Evolutionary conservation across 495 filamentous ascomycete genomes (phyloP), one percentile per base, ranked within the genome.

Genomic region (Penicillium chermesinum): DNA sequence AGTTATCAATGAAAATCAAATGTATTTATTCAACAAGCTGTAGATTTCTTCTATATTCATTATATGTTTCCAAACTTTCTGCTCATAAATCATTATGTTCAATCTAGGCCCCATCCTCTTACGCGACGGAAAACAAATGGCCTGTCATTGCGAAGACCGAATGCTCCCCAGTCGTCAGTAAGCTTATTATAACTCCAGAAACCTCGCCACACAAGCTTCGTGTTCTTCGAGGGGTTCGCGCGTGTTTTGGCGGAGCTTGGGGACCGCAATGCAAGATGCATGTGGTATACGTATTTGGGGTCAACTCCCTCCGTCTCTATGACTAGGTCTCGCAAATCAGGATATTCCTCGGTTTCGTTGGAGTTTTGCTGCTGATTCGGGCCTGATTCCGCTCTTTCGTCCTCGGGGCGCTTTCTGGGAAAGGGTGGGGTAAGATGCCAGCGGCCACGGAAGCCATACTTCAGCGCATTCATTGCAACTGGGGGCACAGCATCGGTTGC

Each of bases 111-210:
- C 72, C 72, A 75, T 2, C 67, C 72, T 7, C 72, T 61, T 25
- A 99, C 94, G 25, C 93, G 73, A 53, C 88, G 89, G 66, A 89
- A 98, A 53, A 88, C 86, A 68, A 85, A 96, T 1, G 89, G 78
- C 59, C 87, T 85, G 59, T 89, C 85, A 64, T 96, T 88, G 63
- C 82, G 86, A 50, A 91, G 67, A 14, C 77, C 74, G 67, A 97
- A 97, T 66, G 88, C 85, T 0, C 77, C 88, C 85, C 89, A 88
- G 64, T 96, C 91, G 60, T 91, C 89, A 15, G 90, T 91, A 54
- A 95, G 67, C 57, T 75, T 76, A 58, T 96, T 94, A 55, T 93
- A 94, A 66, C 83, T 90, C 85, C 88, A 96, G 66, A 86, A 96
- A 0, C 88, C 87, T 62, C 85, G 84, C 94, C 94, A 97, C 0